Evolutionary conservation across 306 rosid genomes (phyloP), one percentile per base, ranked within the genome.

Genomic region (Cucurbita moschata): DNA sequence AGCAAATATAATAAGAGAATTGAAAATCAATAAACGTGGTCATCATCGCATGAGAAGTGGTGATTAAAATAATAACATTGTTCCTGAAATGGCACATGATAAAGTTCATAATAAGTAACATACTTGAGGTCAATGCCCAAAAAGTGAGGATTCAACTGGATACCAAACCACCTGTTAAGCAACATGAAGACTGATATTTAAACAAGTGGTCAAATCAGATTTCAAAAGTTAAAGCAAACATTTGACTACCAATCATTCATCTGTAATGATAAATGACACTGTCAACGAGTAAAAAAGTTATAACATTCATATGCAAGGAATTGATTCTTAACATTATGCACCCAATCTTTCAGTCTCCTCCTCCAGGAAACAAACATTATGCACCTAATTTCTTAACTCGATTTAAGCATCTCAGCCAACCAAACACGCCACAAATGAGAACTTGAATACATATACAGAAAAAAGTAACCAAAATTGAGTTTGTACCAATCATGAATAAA

Each of bases 41-140:
- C 74, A 14, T 69, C 44, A 9, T 69, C 26, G 4, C 10, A 52
- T 26, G 58, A 51, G 44, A 49, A 14, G 74, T 69, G 74, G 57
- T 9, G 26, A 50, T 30, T 70, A 35, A 50, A 70, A 15, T 70
- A 51, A 70, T 35, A 30, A 50, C 23, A 52, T 30, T 70, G 50
- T 70, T 52, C 58, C 40, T 50, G 57, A 46, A 35, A 50, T 70
- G 46, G 73, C 10, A 35, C 8, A 37, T 9, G 46, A 51, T 15
- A 35, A 16, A 49, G 59, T 70, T 73, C 35, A 30, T 72, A 84
- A 35, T 40, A 71, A 73, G 79, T 84, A 80, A 82, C 99, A 80
- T 88, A 91, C 99, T 95, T 95, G 87, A 95, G 96, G 83, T 95
- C 99, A 70, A 95, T 89, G 70, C 92, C 84, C 88, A 91, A 69